Evolutionary conservation across 129 eudicot species (phyloP).

Genomic region (Daucus carota): DH1_v3.0 NC_030381.2:42931001-42931500

Average conservation of each 20-base stretch:
- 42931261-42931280: background rate
- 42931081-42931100: background rate
- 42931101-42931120: background rate
- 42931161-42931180: background rate
- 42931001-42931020: background rate
- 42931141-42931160: background rate
- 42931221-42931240: background rate
- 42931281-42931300: background rate
- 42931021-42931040: background rate
- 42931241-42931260: background rate
- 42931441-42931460: background rate
- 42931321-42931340: background rate
- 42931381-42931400: background rate
- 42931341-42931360: background rate
- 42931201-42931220: background rate
- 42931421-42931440: background rate
- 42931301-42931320: background rate
- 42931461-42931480: background rate
- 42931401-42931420: background rate
- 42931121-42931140: background rate
- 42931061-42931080: background rate
- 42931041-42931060: background rate
- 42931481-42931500: too few relatives aligned
- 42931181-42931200: background rate
- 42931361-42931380: background rate